Evolutionary conservation across 345 rosid species (phyloP).

Genomic region (Iberis pinnata): DNA sequence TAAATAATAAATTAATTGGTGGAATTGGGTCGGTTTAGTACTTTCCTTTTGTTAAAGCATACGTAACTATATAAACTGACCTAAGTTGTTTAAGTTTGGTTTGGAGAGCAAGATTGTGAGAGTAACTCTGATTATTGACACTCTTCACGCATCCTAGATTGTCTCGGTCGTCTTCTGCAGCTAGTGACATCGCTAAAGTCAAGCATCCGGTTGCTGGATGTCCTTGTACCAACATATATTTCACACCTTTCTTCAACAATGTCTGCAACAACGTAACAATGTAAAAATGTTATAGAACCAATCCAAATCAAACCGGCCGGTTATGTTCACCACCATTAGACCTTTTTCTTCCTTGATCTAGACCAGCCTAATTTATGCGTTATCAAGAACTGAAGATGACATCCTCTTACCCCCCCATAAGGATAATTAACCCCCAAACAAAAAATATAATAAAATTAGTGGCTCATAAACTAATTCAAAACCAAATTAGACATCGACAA

Average conservation of each 20-base stretch:
- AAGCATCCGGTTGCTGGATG: slow-evolving; percentile 76
- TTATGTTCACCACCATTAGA: not conserved
- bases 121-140: slow-evolving; percentile 43
- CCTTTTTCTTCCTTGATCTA: not conserved
- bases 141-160: slow-evolving; percentile 69
- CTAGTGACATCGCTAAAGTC: slow-evolving; percentile 54
- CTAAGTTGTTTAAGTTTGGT: slow-evolving; percentile 40
- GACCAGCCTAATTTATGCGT: not conserved
- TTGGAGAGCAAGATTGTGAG: slow-evolving; percentile 50
- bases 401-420: too few species aligned
- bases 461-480: too few species aligned
- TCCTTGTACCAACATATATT: slow-evolving; percentile 66
- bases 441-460: too few species aligned
- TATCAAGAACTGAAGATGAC: not conserved
- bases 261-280: slow-evolving; percentile 35
- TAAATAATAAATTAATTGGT: too few species aligned
- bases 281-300: not conserved
- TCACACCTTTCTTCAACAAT: slow-evolving; percentile 63
- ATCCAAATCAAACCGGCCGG: not conserved
- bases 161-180: slow-evolving; percentile 57
- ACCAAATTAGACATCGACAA: too few species aligned
- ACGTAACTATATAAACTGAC: slow-evolving; percentile 22
- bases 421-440: too few species aligned
- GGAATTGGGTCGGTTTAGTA: too few species aligned
- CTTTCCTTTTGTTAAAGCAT: not conserved